Evolutionary conservation across 306 rosid species (phyloP).

Genomic region (Psophocarpus tetragonolobus): DNA sequence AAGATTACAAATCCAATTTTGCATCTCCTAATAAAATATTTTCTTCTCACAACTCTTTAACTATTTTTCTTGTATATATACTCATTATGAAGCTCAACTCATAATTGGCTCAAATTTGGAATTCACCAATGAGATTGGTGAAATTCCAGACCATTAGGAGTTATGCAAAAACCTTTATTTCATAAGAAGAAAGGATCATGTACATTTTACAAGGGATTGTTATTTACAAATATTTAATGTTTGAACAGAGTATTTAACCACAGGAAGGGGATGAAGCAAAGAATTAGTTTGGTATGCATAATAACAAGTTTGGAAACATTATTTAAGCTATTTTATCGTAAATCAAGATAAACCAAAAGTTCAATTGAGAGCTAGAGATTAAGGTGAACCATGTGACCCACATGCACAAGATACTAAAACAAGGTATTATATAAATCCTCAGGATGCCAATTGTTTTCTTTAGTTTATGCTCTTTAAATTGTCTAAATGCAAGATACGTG

Average conservation of each 20-base stretch:
- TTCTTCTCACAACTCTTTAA: too few species aligned
- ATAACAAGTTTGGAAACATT: constrained; percentile 10
- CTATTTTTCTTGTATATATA: background rate
- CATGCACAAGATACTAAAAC: constrained; percentile 30
- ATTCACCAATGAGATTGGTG: background rate
- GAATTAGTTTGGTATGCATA: background rate
- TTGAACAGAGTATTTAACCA: constrained; percentile 14
- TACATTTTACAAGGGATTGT: background rate
- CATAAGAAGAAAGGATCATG: background rate
- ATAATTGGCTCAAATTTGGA: constrained; percentile 2
- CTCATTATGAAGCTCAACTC: constrained; percentile 18
- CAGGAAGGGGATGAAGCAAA: background rate
- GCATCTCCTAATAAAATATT: too few species aligned
- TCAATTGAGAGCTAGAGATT: constrained; percentile 12
- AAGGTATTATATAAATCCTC: constrained; percentile 28
- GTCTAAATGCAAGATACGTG: constrained; percentile 24
- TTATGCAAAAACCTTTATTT: constrained; percentile 17
- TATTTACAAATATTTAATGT: constrained; percentile 11
- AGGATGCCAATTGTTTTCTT: constrained; percentile 27
- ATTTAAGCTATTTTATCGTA: constrained; percentile 18
- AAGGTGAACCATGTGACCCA: constrained; percentile 45
- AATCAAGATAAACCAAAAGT: constrained; percentile 25
- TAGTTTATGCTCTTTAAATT: constrained; percentile 22
- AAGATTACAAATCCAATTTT: too few species aligned
- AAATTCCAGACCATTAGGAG: background rate